Evolutionary conservation across 345 rosid genomes (phyloP), one percentile per base, ranked within the genome.

Genomic region (Orychophragmus violaceus): DNA sequence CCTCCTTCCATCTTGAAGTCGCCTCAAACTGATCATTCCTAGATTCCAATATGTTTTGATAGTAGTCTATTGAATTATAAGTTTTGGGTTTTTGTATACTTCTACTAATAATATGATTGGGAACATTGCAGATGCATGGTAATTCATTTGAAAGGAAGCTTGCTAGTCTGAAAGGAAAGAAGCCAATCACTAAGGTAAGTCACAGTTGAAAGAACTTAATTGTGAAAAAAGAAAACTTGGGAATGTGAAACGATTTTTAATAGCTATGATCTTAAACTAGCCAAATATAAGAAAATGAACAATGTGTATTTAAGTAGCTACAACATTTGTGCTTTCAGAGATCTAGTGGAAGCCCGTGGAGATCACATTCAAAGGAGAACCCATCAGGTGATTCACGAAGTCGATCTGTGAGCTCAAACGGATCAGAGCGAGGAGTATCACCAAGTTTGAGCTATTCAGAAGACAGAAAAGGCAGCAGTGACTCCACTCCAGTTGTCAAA

Each of bases 141-240:
- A 91, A 91, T 81, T 91, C 97, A 30, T 91, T 86, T 80, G 89
- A 91, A 75, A 73, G 93, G 80, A 91, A 86, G 81, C 96, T 91
- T 42, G 82, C 96, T 55, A 64, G 79, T 63, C 65, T 90, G 58
- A 88, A 86, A 74, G 91, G 85, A 62, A 79, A 77, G 59, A 66
- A 70, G 27, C 64, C 77, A 71, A 62, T 21, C 63, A 60, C 68
- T 28, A 82, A 79, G 44, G 97, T 81, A 79, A 73, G 87, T 71
- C 36, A 60, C 42, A 67, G 12, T 54, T 41, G n/a, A 30, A 62
- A 19, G 6, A 14, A 2, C 19, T 13, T 49, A 48, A 18, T 30
- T 46, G 27, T 46, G 52, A 10, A 10, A 46, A 46, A 46, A 18
- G 3, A 4, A 8, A 29, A 53, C 37, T 53, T 30, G 41, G 21